These are phyloP conservation scores for Aspergillus japonicus DNA, from an alignment of 2,329 filamentous ascomycete species.

Conservation along the genomic window DNA sequence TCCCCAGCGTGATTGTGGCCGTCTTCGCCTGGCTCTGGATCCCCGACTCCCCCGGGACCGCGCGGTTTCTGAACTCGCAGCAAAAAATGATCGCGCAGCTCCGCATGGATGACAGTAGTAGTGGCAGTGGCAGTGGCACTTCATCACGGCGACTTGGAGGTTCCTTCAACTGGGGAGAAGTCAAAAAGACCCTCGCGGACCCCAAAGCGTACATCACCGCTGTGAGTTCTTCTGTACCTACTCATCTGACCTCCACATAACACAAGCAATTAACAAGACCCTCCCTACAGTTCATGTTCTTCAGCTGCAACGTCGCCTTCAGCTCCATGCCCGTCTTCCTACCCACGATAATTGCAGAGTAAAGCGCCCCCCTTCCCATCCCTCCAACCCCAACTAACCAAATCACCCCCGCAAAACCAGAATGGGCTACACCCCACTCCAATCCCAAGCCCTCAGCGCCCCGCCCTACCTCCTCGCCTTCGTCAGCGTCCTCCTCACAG, in stretches of 20 bases:
- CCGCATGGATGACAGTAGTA: slow-evolving; percentile 55
- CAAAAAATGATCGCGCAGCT: slow-evolving; percentile 69
- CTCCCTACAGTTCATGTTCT: slow-evolving; percentile 65
- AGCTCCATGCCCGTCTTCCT: slow-evolving; percentile 84
- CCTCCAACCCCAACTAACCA: background rate
- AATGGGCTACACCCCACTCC: slow-evolving; percentile 68
- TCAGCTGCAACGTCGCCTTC: slow-evolving; percentile 85
- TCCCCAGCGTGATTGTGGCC: slow-evolving; percentile 74
- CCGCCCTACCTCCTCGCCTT: slow-evolving; percentile 81
- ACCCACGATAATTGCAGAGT: slow-evolving; percentile 71
- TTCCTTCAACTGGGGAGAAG: slow-evolving; percentile 56
- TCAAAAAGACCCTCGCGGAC: slow-evolving; percentile 60
- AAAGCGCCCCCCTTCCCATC: slow-evolving; percentile 15
- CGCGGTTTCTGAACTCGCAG: slow-evolving; percentile 60
- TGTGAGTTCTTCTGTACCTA: slow-evolving; percentile 31
- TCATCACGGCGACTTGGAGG: background rate
- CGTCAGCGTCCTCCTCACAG: slow-evolving; percentile 66
- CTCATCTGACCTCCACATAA: background rate
- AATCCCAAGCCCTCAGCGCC: slow-evolving; percentile 74
- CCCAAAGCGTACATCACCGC: slow-evolving; percentile 74
- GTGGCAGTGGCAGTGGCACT: background rate
- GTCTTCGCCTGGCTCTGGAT: slow-evolving; percentile 72
- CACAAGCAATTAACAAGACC: background rate
- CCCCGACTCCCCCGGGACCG: slow-evolving; percentile 71
- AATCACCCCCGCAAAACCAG: slow-evolving; percentile 23